These are phyloP conservation scores for Stylonectria norvegica DNA, from an alignment of 2,329 filamentous ascomycete genomes.

Conservation along the genomic window DNA sequence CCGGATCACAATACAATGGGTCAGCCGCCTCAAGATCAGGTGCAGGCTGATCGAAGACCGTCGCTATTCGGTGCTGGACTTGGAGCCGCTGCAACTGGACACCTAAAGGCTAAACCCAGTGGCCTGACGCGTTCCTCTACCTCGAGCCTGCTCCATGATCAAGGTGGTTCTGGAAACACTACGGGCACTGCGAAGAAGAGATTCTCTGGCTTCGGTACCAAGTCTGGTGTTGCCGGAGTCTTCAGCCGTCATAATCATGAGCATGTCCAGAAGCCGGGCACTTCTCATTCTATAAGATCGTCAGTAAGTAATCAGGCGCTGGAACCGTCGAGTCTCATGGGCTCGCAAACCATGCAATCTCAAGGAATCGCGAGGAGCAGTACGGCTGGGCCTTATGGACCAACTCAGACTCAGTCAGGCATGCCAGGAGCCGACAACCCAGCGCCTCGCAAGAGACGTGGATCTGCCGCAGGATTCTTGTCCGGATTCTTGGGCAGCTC, in stretches of 20 bases:
- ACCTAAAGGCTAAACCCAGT: slow-evolving; percentile 14
- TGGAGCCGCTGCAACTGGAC: slow-evolving; percentile 14
- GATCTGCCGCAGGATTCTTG: slow-evolving; percentile 30
- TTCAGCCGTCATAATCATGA: slow-evolving; percentile 25
- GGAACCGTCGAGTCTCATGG: slow-evolving; percentile 12
- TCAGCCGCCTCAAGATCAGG: slow-evolving; percentile 9
- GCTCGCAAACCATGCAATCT: slow-evolving; percentile 14
- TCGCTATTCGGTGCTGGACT: slow-evolving; percentile 37
- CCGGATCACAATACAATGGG: too few species aligned
- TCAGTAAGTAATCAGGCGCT: slow-evolving; percentile 13
- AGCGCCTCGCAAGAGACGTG: slow-evolving; percentile 26
- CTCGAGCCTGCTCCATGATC: slow-evolving; percentile 21
- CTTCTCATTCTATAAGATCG: slow-evolving; percentile 17
- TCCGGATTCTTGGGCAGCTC: slow-evolving; percentile 27
- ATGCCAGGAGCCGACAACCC: slow-evolving; percentile 6
- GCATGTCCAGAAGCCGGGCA: slow-evolving; percentile 13
- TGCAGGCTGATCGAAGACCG: slow-evolving; percentile 35
- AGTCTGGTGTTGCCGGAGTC: slow-evolving; percentile 30
- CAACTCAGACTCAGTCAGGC: slow-evolving; percentile 9
- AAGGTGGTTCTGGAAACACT: slow-evolving; percentile 9
- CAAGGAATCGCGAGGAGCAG: slow-evolving; percentile 20
- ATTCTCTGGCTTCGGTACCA: slow-evolving; percentile 39
- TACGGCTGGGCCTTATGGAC: slow-evolving; percentile 18
- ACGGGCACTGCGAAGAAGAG: slow-evolving; percentile 38
- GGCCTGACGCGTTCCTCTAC: slow-evolving; percentile 20